Evolutionary conservation across 345 rosid species (phyloP), one percentile per base, ranked within the genome.

Genomic region (Heritiera littoralis): DNA sequence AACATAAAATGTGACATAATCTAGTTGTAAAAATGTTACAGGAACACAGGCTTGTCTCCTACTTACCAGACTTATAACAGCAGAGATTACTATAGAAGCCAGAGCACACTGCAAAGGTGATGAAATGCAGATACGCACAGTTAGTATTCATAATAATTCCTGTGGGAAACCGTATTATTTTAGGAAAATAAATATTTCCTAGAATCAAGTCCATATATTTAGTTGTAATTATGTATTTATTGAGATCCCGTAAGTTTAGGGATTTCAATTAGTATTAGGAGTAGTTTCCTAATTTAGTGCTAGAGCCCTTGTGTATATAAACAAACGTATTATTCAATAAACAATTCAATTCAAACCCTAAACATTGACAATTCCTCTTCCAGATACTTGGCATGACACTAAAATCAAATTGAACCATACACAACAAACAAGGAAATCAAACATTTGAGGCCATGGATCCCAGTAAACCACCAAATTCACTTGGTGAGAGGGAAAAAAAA

Each of bases 1-100:
- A 63, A 60, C 38, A 68, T 74, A 45, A 40, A 41, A 63, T 10
- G 45, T 9, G 38, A 9, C 60, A 61, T 48, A 48, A 45, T 43
- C 32, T 63, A 49, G 71, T 35, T 61, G 30, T 40, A 46, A 75
- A 9, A 55, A n/a, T 67, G 60, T 72, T 52, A 12, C 9, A 55
- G 28, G 28, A 23, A 5, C 32, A 41, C 52, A 67, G 45, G 76
- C 30, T 32, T 38, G 41, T 48, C 66, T 55, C 61, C 60, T 64
- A 83, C 95, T 90, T 83, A 94, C 99, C 94, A 94, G 87, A 81
- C 97, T 90, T 85, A 92, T 92, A 20, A 97, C 99, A 73, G 98
- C 99, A 80, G 98, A 92, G 70, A 90, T 84, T 18, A 97, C 98
- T 72, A 97, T 94, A 66, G 99, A 98, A 79, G 99, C 99, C 84